phyloP scores from a whole-genome alignment of 371 early-diverging fungal genomes.

The Lichtheimia hyalospora region DNA sequence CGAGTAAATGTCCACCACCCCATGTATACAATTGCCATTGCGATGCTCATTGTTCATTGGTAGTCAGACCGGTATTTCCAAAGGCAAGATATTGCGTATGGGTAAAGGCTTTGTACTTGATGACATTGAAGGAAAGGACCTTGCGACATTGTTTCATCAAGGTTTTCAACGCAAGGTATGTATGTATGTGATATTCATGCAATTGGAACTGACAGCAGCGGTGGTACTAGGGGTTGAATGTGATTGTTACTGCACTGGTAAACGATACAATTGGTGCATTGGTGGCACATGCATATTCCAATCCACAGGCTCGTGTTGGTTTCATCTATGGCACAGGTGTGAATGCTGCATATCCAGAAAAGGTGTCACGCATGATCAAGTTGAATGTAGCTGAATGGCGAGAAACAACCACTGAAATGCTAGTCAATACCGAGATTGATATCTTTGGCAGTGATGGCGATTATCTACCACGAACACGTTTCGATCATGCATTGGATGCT shows the following conservation, averaged over 20 bases:
- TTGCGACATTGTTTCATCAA: conserved; percentile 71
- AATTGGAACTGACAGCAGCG: background rate
- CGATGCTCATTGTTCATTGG: background rate
- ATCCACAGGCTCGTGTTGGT: conserved; percentile 77
- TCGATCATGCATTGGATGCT: conserved; percentile 76
- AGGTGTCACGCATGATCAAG: conserved; percentile 35
- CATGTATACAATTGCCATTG: background rate
- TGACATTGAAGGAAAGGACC: conserved; percentile 80
- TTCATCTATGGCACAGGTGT: conserved; percentile 93
- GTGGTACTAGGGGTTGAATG: conserved; percentile 52
- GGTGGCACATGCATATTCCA: conserved; percentile 79
- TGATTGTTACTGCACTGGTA: conserved; percentile 77
- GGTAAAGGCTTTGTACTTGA: conserved; percentile 85
- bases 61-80: conserved; percentile 71
- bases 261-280: conserved; percentile 94
- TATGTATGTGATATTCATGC: background rate
- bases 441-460: conserved; percentile 66
- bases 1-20: conserved; percentile 35
- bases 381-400: conserved; percentile 17
- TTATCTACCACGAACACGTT: conserved; percentile 77
- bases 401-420: conserved; percentile 64
- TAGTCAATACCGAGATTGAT: conserved; percentile 84
- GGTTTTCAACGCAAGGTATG: conserved; percentile 71
- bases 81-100: conserved; percentile 82
- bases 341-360: conserved; percentile 89